phyloP scores from a whole-genome alignment of 2,329 filamentous ascomycete species.

The Fusarium azukiicola region DNA sequence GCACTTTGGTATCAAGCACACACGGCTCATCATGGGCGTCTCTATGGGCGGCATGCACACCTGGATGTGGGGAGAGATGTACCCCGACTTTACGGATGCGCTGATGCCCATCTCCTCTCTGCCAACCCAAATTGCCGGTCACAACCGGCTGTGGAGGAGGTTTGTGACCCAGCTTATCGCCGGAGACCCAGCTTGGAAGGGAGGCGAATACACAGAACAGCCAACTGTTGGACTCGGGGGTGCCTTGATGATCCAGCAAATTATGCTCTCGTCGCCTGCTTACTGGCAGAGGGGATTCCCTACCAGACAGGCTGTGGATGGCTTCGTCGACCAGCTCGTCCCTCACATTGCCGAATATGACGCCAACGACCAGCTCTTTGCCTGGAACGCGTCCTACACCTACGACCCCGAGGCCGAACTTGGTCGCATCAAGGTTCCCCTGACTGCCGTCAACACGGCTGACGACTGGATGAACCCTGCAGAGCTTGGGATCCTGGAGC shows the following conservation, averaged over 20 bases:
- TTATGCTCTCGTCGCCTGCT: conserved; percentile 33
- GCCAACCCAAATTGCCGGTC: conserved; percentile 32
- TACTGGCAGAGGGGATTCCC: conserved; percentile 34
- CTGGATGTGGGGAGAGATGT: conserved; percentile 34
- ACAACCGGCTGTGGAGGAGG: conserved; percentile 35
- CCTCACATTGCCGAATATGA: conserved; percentile 20
- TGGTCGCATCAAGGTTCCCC: conserved; percentile 25
- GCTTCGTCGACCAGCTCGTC: conserved; percentile 16
- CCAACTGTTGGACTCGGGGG: conserved; percentile 23
- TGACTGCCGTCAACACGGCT: conserved; percentile 39
- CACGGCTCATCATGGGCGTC: conserved; percentile 24
- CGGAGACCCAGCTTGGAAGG: conserved; percentile 33
- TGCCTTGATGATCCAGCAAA: conserved; percentile 27
- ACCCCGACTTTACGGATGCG: conserved; percentile 21
- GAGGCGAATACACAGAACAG: conserved; percentile 22
- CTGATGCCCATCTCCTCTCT: conserved; percentile 37
- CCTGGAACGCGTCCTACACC: conserved; percentile 33
- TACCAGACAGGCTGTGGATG: conserved; percentile 26
- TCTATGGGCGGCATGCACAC: conserved; percentile 44
- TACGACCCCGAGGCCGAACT: conserved; percentile 27
- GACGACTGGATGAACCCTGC: conserved; percentile 41
- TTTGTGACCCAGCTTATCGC: conserved; percentile 40
- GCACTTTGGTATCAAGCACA: conserved; percentile 32
- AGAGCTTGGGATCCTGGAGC: conserved; percentile 28
- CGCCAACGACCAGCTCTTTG: conserved; percentile 39